These are phyloP conservation scores for Diplotaxis tenuifolia DNA, from an alignment of 345 rosid species.

Conservation along the genomic window DNA sequence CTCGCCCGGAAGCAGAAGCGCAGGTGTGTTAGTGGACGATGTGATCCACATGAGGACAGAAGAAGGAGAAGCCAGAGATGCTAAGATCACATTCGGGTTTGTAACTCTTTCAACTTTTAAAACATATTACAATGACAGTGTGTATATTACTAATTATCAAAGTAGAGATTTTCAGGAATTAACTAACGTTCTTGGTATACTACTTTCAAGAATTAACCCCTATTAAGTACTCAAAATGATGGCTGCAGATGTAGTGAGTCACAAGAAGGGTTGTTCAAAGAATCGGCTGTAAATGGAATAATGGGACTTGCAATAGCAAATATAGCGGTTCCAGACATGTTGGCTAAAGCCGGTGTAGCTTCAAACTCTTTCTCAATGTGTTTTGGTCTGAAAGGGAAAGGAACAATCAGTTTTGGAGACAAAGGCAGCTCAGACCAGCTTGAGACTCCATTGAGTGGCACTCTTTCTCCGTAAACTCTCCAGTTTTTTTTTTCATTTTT, in stretches of 20 bases:
- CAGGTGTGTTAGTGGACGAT: constrained; percentile 68
- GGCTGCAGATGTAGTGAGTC: constrained; percentile 69
- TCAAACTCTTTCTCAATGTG: constrained; percentile 93
- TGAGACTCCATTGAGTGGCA: constrained; percentile 66
- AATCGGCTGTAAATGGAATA: constrained; percentile 80
- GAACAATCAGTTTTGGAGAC: constrained; percentile 93
- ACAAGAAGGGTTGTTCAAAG: constrained; percentile 72
- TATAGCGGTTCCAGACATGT: constrained; percentile 77
- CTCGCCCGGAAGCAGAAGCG: constrained; percentile 58
- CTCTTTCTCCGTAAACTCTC: constrained; percentile 46
- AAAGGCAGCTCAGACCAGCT: constrained; percentile 77
- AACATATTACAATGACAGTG: not conserved
- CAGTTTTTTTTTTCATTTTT: not conserved
- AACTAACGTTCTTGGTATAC: not conserved
- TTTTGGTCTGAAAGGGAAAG: constrained; percentile 60
- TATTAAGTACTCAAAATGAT: not conserved
- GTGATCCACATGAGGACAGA: constrained; percentile 58
- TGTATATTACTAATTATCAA: not conserved
- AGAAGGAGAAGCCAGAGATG: constrained; percentile 40
- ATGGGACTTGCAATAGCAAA: constrained; percentile 78
- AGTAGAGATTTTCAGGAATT: not conserved
- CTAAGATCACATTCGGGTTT: constrained; percentile 69
- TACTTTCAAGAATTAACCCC: too few species aligned
- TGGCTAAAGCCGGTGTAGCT: constrained; percentile 58
- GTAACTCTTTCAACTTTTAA: constrained; percentile 13